Percentiles rank a stretch among this genome's conserved stretches.
These are phyloP conservation scores for Steccherinum ochraceum DNA, from an alignment of 768 basidiomycete species.

Conservation along the genomic window DNA sequence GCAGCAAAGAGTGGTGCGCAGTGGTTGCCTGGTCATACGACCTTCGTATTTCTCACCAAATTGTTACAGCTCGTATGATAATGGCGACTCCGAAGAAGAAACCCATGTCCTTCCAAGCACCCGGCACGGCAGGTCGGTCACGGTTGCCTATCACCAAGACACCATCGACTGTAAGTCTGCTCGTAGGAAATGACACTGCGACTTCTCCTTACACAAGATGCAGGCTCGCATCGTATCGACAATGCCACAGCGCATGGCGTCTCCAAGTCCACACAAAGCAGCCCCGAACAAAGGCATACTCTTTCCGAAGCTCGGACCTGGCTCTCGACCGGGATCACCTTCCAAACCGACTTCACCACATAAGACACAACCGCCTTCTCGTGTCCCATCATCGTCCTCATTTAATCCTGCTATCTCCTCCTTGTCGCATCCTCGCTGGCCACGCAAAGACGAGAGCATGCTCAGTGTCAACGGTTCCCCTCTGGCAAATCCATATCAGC, in stretches of 20 bases:
- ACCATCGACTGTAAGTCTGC: constrained; percentile 22
- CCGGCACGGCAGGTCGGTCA: constrained; percentile 47
- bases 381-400: constrained; percentile 50
- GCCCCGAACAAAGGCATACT: constrained; percentile 42
- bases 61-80: constrained; percentile 35
- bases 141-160: constrained; percentile 25
- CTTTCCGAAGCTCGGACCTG: constrained; percentile 21
- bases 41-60: background rate
- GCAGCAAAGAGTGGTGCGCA: constrained; percentile 55
- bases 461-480: constrained; percentile 81
- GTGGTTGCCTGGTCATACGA: background rate
- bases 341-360: constrained; percentile 9
- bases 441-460: constrained; percentile 71
- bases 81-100: constrained; percentile 49
- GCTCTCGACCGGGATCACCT: constrained; percentile 13
- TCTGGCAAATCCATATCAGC: constrained; percentile 69
- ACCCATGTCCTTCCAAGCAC: constrained; percentile 40
- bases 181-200: background rate
- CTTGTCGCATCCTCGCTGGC: constrained; percentile 44
- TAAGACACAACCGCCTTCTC: constrained; percentile 15
- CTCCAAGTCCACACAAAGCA: constrained; percentile 31
- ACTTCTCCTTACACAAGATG: background rate
- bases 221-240: constrained; percentile 23
- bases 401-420: constrained; percentile 52
- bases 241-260: constrained; percentile 19